Evolutionary conservation across 2,329 filamentous ascomycete genomes (phyloP).

Genomic region (Colletotrichum ledebouriae): DNA sequence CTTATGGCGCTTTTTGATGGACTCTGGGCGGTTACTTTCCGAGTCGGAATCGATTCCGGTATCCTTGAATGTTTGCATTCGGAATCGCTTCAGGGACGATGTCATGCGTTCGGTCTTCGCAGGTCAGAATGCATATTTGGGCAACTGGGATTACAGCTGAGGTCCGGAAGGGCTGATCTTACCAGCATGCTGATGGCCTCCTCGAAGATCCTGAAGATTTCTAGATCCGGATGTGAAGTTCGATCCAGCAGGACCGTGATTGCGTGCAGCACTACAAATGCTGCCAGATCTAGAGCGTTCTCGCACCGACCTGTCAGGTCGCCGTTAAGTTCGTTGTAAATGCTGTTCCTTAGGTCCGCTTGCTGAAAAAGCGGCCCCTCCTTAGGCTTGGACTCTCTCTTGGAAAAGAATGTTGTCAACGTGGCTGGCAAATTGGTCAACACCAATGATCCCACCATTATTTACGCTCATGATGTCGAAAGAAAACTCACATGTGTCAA

Average conservation of each 20-base stretch:
- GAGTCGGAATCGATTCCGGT: slow-evolving; percentile 54
- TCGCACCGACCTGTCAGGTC: slow-evolving; percentile 73
- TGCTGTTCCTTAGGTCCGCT: slow-evolving; percentile 72
- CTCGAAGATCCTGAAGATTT: slow-evolving; percentile 75
- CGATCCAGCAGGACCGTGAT: slow-evolving; percentile 72
- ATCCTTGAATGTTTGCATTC: slow-evolving; percentile 64
- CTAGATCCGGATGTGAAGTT: slow-evolving; percentile 71
- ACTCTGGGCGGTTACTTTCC: slow-evolving; percentile 55
- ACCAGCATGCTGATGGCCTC: slow-evolving; percentile 75
- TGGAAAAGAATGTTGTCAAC: slow-evolving; percentile 67
- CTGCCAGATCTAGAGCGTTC: slow-evolving; percentile 72
- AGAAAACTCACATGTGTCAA: slow-evolving; percentile 62
- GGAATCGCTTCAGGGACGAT: slow-evolving; percentile 71
- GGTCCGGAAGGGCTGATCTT: slow-evolving; percentile 35
- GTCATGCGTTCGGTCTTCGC: slow-evolving; percentile 72
- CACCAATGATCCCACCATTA: background rate
- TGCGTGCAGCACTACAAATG: slow-evolving; percentile 72
- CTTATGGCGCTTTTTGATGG: slow-evolving; percentile 59
- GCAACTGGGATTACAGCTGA: no score
- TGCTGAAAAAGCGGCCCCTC: slow-evolving; percentile 70
- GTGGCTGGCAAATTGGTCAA: slow-evolving; percentile 55
- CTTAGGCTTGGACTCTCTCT: slow-evolving; percentile 65
- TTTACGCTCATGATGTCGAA: no score
- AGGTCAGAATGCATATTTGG: background rate
- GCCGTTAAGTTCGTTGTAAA: slow-evolving; percentile 76